Conservation (phyloP, 176 grass and related monocot species). For the Triticum dicoccoides region DNA sequence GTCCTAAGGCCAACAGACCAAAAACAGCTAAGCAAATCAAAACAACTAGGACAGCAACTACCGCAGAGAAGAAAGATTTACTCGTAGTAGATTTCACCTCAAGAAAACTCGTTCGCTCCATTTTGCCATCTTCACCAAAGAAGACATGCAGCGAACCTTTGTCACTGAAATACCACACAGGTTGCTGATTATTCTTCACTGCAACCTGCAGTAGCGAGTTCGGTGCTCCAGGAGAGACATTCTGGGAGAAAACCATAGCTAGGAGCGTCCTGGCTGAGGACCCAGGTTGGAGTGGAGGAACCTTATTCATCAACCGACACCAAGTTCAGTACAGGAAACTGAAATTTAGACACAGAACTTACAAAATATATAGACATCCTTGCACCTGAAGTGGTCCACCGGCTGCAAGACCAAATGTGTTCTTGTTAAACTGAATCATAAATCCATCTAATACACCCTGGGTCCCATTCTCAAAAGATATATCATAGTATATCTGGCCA, state of each 20-base stretch:
- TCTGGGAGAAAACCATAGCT: conserved; percentile 87
- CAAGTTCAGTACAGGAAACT: conserved; percentile 17
- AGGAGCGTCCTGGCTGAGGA: conserved; percentile 77
- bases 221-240: conserved; percentile 68
- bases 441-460: conserved; percentile 85
- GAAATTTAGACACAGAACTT: background rate
- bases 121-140: conserved; percentile 92
- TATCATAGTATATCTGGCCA: conserved; percentile 86
- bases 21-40: conserved; percentile 1
- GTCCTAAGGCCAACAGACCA: background rate
- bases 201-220: conserved; percentile 80
- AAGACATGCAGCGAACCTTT: conserved; percentile 72
- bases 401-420: conserved; percentile 88
- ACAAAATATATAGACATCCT: background rate
- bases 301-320: conserved; percentile 42
- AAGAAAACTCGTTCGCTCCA: conserved; percentile 85
- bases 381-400: conserved; percentile 87
- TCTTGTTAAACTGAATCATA: conserved; percentile 99
- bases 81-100: conserved; percentile 48
- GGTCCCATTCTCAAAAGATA: conserved; percentile 84
- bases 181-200: conserved; percentile 97
- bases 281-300: conserved; percentile 78
- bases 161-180: conserved; percentile 97
- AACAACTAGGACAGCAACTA: background rate
- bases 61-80: background rate